These are phyloP conservation scores for Dictyostelium brefeldianum DNA, from an alignment of 78 protist species.

Conservation along the genomic window DNA sequence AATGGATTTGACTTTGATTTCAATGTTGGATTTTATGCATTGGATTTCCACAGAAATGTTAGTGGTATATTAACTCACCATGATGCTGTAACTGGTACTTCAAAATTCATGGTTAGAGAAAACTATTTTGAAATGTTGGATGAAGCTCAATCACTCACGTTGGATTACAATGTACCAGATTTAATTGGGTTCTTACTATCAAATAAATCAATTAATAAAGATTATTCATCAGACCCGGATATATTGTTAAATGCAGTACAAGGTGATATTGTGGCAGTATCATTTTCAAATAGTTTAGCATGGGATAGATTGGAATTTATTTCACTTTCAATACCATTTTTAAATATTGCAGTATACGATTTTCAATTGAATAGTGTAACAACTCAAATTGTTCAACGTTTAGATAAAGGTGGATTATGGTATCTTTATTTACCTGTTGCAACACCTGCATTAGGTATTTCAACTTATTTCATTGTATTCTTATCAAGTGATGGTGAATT, in stretches of 20 bases:
- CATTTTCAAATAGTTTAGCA: conserved; percentile 56
- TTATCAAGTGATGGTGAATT: not conserved
- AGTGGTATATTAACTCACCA: conserved; percentile 72
- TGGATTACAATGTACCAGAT: not conserved
- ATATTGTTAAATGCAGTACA: not conserved
- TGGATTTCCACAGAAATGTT: conserved; percentile 34
- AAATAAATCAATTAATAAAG: conserved; percentile 8
- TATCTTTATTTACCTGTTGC: conserved; percentile 37
- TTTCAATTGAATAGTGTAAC: conserved; percentile 2
- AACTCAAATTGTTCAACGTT: conserved; percentile 40
- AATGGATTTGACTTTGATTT: conserved; percentile 37
- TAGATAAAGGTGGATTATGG: conserved; percentile 36
- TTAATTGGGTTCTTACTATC: conserved; percentile 33
- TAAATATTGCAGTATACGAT: conserved; percentile 40
- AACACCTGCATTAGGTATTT: conserved; percentile 66
- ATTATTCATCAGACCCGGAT: not conserved
- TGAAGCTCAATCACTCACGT: conserved; percentile 13
- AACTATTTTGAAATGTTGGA: conserved; percentile 45
- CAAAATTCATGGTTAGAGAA: conserved; percentile 16
- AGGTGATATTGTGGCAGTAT: conserved; percentile 9
- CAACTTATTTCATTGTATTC: conserved; percentile 55
- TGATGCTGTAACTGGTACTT: conserved; percentile 70
- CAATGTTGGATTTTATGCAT: not conserved
- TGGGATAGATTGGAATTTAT: conserved; percentile 58
- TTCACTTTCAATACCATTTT: not conserved